Percentiles rank a stretch among this genome's conserved stretches.
phyloP scores from a whole-genome alignment of 306 rosid genomes.

The Citrullus colocynthis region DNA sequence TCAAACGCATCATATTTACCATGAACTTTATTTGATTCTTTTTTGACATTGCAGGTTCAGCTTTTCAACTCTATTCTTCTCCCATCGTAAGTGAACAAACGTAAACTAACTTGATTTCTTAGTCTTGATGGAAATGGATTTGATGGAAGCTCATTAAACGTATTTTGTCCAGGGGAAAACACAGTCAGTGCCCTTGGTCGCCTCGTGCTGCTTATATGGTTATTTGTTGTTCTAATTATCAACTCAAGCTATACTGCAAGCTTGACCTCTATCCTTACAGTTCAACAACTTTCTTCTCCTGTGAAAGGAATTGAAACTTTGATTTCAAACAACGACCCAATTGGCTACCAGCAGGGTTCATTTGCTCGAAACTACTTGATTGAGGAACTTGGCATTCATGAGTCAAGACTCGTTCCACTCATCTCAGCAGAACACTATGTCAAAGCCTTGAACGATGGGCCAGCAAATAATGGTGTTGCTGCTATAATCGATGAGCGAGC shows the following conservation, averaged over 20 bases:
- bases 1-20: not conserved
- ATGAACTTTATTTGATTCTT: not conserved
- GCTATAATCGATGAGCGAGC: constrained; percentile 81
- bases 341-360: constrained; percentile 71
- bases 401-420: constrained; percentile 66
- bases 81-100: constrained; percentile 60
- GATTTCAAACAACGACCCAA: constrained; percentile 38
- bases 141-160: constrained; percentile 8
- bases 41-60: constrained; percentile 35
- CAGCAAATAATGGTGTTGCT: constrained; percentile 59
- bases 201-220: constrained; percentile 68
- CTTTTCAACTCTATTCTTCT: constrained; percentile 57
- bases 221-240: constrained; percentile 86
- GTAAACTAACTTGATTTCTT: constrained; percentile 5
- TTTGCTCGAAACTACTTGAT: constrained; percentile 43
- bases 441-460: constrained; percentile 57
- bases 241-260: constrained; percentile 96
- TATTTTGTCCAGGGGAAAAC: constrained; percentile 53
- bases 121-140: not conserved
- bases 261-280: constrained; percentile 94
- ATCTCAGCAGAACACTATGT: constrained; percentile 40
- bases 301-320: constrained; percentile 73
- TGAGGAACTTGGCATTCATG: constrained; percentile 40
- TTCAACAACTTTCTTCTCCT: constrained; percentile 64
- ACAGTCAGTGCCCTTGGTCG: constrained; percentile 92